Conservation (phyloP, 306 rosid species). For the Citrullus colocynthis region DNA sequence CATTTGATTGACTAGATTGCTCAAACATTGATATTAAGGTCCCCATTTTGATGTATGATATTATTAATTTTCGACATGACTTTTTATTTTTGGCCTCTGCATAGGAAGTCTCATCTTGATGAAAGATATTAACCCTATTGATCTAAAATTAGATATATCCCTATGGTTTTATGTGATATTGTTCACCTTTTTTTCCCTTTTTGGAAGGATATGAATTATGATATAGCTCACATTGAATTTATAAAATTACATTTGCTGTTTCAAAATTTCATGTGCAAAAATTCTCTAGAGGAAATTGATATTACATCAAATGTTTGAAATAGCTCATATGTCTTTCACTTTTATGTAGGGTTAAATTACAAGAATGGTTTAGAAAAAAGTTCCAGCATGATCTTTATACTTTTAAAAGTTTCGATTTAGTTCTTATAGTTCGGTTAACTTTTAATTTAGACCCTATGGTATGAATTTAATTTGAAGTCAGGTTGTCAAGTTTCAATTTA, state of each 20-base stretch:
- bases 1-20: neutral
- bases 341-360: no score
- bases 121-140: no score
- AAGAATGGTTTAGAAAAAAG: no score
- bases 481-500: no score
- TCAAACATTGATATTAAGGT: neutral
- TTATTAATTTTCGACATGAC: neutral
- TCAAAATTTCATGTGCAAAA: neutral
- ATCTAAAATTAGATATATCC: neutral
- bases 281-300: neutral
- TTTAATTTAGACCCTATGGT: no score
- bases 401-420: no score
- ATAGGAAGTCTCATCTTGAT: neutral
- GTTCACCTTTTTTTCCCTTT: neutral
- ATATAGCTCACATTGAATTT: neutral
- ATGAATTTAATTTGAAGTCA: no score
- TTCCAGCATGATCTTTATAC: no score
- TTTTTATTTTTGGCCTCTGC: neutral
- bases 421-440: no score
- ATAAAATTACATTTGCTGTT: neutral
- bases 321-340: neutral
- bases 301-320: neutral
- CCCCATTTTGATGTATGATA: neutral
- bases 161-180: neutral
- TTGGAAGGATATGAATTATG: no score